These are phyloP conservation scores for Solanum hybrid DNA, from an alignment of 305 asterid species.

Conservation along the genomic window DNA sequence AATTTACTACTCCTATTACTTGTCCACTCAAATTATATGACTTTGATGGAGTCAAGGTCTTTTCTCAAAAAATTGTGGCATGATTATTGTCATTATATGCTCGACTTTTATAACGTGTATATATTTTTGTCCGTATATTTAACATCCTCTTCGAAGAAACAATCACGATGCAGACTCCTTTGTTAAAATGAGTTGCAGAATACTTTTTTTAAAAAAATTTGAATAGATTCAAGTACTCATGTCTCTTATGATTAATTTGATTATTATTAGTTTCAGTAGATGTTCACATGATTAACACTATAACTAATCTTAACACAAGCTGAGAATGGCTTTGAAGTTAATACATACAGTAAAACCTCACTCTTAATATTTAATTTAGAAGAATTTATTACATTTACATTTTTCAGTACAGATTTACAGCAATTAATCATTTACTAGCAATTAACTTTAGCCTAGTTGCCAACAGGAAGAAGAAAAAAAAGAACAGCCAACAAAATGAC, in stretches of 20 bases:
- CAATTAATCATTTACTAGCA: not conserved
- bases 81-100: slow-evolving; percentile 8
- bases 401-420: not conserved
- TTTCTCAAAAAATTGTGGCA: not conserved
- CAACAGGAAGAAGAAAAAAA: not conserved
- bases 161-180: not conserved
- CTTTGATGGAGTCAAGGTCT: not conserved
- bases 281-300: not conserved
- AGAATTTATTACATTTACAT: not conserved
- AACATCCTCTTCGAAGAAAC: not conserved
- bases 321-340: not conserved
- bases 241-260: too few species aligned
- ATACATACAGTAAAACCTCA: not conserved
- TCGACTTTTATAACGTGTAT: not conserved
- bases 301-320: not conserved
- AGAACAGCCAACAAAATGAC: not conserved
- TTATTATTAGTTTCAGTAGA: not conserved
- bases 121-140: not conserved
- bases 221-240: too few species aligned
- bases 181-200: too few species aligned
- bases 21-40: not conserved
- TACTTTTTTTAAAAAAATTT: too few species aligned
- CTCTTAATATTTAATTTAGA: not conserved
- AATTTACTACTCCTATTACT: not conserved
- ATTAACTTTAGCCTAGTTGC: not conserved